Base-by-base conservation (phyloP, 2,329 filamentous ascomycete species). In the Cytospora piceae region DNA sequence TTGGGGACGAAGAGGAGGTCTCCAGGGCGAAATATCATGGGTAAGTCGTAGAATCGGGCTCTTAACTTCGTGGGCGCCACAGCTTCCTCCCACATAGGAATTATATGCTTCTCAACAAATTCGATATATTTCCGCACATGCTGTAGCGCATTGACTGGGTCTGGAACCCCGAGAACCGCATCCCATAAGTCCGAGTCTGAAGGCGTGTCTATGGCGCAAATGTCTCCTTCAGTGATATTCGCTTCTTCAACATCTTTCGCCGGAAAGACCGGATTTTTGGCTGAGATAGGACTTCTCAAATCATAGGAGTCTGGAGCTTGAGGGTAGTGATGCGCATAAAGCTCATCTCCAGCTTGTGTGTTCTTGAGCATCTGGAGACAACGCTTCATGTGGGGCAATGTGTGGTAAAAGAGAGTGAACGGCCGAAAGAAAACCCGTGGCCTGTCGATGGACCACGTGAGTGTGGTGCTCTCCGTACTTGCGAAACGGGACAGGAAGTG, bases 401-500 rank as follows among this genome's bases (percentile, higher is more conserved):
- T 63, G 46, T 66, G 68, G 56, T 64, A 67, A 24, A 69, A 69
- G 7, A 57, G 49, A 14, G 46, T n/a, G 29, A 68, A 72, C 14
- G 68, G 71, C 22, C 67, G 64, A 53, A 63, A 64, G 29, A 69
- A 72, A 20, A 66, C 66, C 1, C 67, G 61, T 3, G 70, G 68
- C 8, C 56, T 49, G 11, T 63, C 56, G 0, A n/a, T 42, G 7
- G 55, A 22, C 69, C 69, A 71, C 1, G 17, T 17, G 17, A 52
- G 20, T 4, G 20, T n/a, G 39, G 14, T 39, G 9, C n/a, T 14
- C 22, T 61, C 52, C 7, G 31, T 29, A 34, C 52, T 51, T 32
- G 56, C 62, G 4, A 68, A 27, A 27, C 60, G 62, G 5, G 67
- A 53, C 1, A 72, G 59, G 0, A 71, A 52, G 11, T 27, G 58